phyloP scores from a whole-genome alignment of 331 rosid genomes.

The Malus hybrid region DNA sequence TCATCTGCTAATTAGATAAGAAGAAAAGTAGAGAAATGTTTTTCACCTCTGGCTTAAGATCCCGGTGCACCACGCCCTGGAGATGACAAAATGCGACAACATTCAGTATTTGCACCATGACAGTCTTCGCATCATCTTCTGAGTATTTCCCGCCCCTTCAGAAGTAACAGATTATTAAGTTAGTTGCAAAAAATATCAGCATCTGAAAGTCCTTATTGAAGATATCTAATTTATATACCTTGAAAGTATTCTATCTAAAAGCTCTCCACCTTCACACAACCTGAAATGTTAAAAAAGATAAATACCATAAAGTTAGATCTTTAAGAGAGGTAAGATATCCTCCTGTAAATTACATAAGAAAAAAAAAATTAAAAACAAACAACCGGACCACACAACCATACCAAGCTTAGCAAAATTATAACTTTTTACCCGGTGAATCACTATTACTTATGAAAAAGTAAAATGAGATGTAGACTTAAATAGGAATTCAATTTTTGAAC shows the following conservation, averaged over 20 bases:
- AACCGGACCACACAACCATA: not conserved
- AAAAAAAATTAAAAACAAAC: not conserved
- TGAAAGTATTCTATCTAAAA: conserved; percentile 89
- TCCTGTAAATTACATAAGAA: not conserved
- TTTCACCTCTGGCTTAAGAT: conserved; percentile 96
- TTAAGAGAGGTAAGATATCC: not conserved
- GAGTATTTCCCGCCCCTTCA: conserved; percentile 93
- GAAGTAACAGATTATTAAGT: conserved; percentile 24
- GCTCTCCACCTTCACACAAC: conserved; percentile 99
- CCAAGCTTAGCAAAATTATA: not conserved
- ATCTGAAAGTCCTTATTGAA: conserved; percentile 8
- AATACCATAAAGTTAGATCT: not conserved
- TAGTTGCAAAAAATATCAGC: conserved; percentile 6
- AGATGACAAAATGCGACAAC: conserved; percentile 96
- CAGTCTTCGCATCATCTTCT: conserved; percentile 94
- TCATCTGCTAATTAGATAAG: not conserved
- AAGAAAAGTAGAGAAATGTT: conserved; percentile 7
- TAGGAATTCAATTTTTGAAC: conserved; percentile 24
- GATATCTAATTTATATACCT: conserved; percentile 44
- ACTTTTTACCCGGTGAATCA: not conserved
- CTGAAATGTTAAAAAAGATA: conserved; percentile 37
- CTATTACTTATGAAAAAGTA: not conserved
- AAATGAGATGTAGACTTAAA: not conserved
- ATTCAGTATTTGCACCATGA: conserved; percentile 87
- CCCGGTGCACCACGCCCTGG: conserved; percentile 99